Percentiles rank a stretch among this genome's conserved stretches.
Conservation (phyloP, 2,329 filamentous ascomycete species). For the Penicillium sp. region DNA sequence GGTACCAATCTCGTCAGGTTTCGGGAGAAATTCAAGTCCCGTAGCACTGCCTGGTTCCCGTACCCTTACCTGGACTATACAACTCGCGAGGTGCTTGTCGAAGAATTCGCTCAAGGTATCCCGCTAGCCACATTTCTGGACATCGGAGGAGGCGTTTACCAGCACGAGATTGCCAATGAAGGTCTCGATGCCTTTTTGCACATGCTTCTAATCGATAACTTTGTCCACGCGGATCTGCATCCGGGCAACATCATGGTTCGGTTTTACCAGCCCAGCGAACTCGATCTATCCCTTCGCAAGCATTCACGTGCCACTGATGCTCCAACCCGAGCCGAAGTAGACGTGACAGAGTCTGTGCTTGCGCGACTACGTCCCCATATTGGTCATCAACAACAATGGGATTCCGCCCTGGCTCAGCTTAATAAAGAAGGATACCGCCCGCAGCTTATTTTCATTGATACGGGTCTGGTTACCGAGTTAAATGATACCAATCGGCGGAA, state of each 20-base stretch:
- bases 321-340: conserved; percentile 56
- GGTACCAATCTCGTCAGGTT: conserved; percentile 85
- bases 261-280: conserved; percentile 81
- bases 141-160: conserved; percentile 87
- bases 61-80: conserved; percentile 92
- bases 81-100: conserved; percentile 86
- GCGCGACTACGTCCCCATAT: conserved; percentile 74
- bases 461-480: conserved; percentile 89
- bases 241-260: conserved; percentile 99
- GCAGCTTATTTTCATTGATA: conserved; percentile 96
- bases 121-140: conserved; percentile 87
- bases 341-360: conserved; percentile 86
- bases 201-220: conserved; percentile 97
- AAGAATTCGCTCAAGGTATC: conserved; percentile 94
- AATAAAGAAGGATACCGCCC: conserved; percentile 87
- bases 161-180: conserved; percentile 91
- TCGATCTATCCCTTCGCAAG: conserved; percentile 61
- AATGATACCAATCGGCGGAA: conserved; percentile 84
- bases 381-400: conserved; percentile 70
- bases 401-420: conserved; percentile 70
- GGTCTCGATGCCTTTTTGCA: conserved; percentile 93
- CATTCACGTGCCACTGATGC: conserved; percentile 45
- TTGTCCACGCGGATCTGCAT: conserved; percentile 93
- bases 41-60: conserved; percentile 94
- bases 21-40: conserved; percentile 83